Percentiles rank a stretch among this genome's conserved stretches.
phyloP scores from a whole-genome alignment of 2,329 filamentous ascomycete species.

The Microascus cirrosus region DNA sequence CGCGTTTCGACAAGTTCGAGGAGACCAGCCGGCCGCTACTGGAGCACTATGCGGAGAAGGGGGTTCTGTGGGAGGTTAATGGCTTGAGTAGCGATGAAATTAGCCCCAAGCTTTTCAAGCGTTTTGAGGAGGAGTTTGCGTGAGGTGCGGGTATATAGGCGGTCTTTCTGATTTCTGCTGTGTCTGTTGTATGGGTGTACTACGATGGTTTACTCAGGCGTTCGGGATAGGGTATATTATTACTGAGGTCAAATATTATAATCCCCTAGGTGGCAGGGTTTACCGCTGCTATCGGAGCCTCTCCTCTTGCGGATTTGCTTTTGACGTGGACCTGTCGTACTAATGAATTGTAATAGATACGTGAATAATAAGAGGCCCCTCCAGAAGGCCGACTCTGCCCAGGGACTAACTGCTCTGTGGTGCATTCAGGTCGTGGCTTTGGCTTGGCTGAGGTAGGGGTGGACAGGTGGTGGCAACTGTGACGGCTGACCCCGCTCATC shows the following conservation, averaged over 20 bases:
- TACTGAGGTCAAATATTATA: background rate
- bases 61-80: slow-evolving; percentile 75
- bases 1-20: slow-evolving; percentile 71
- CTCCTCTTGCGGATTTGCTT: no score
- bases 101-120: slow-evolving; percentile 71
- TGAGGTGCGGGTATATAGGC: background rate
- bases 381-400: no score
- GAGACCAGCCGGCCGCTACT: slow-evolving; percentile 78
- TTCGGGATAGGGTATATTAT: background rate
- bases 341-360: no score
- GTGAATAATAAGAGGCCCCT: no score
- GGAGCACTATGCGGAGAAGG: slow-evolving; percentile 77
- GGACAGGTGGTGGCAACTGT: no score
- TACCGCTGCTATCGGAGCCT: background rate
- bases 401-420: no score
- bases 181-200: background rate
- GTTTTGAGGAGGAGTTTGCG: slow-evolving; percentile 67
- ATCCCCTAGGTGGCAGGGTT: background rate
- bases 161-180: background rate
- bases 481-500: background rate
- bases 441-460: no score
- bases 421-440: no score
- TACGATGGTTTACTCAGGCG: background rate
- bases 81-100: slow-evolving; percentile 94
- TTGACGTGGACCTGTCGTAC: no score